A percentile compares a stretch with the other conserved stretches of the same genome.
Conservation (phyloP, 306 rosid species). For the Gynostemma pentaphyllum region DNA sequence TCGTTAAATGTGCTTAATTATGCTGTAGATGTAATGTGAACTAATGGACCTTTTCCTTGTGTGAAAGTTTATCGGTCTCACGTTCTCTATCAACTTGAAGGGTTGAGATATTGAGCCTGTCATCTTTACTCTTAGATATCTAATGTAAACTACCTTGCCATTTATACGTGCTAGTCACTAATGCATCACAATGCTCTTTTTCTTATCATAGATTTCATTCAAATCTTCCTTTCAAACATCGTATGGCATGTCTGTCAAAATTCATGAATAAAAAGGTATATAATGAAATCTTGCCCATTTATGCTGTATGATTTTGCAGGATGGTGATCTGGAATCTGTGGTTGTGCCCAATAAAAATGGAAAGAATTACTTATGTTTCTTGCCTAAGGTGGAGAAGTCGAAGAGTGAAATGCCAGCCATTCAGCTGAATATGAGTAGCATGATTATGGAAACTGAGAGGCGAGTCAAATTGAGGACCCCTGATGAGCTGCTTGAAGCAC, state of each 20-base stretch:
- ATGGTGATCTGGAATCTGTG: slow-evolving; percentile 71
- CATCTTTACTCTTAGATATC: neutral
- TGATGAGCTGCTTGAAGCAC: slow-evolving; percentile 80
- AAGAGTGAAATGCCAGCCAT: slow-evolving; percentile 47
- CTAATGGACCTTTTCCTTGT: neutral
- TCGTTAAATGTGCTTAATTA: neutral
- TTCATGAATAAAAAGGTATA: neutral
- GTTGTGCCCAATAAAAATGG: slow-evolving; percentile 69
- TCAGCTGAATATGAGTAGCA: slow-evolving; percentile 61
- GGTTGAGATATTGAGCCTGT: neutral
- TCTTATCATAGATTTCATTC: neutral
- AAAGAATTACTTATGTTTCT: slow-evolving; percentile 54
- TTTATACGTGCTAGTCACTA: neutral
- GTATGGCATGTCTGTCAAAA: neutral
- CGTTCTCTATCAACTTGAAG: neutral
- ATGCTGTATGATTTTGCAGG: slow-evolving; percentile 34
- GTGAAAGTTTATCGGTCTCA: neutral
- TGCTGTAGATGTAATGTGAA: neutral
- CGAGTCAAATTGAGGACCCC: slow-evolving; percentile 78
- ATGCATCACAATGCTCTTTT: neutral
- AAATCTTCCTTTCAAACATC: neutral
- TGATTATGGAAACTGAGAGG: slow-evolving; percentile 80
- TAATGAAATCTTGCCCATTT: neutral
- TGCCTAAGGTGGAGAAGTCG: slow-evolving; percentile 83
- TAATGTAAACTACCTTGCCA: neutral